Percentiles rank a stretch among this genome's conserved stretches.
These are phyloP conservation scores for Populus alba DNA, from an alignment of 345 rosid species.

Conservation along the genomic window DNA sequence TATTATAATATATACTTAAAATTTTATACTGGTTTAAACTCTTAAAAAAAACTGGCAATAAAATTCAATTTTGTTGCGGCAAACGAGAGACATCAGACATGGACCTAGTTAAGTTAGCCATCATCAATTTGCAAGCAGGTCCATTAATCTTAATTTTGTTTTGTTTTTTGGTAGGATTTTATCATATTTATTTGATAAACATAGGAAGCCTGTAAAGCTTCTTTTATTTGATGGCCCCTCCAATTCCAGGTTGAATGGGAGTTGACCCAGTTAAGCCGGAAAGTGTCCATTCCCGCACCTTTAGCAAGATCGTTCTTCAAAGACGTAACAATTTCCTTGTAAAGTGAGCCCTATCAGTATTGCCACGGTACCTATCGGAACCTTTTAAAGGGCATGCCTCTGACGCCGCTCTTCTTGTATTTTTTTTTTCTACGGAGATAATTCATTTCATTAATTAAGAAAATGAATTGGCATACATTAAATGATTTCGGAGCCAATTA, in stretches of 20 bases:
- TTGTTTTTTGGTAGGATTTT: neutral
- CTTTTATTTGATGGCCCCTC: neutral
- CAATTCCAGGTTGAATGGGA: neutral
- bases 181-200: neutral
- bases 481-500: too few relatives aligned
- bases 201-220: neutral
- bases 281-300: slow-evolving; percentile 1
- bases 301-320: neutral
- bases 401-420: too few relatives aligned
- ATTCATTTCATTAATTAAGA: too few relatives aligned
- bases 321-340: neutral
- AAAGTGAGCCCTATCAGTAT: neutral
- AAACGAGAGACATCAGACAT: neutral
- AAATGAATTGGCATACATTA: too few relatives aligned
- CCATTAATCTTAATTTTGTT: too few relatives aligned
- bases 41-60: too few relatives aligned
- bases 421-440: too few relatives aligned
- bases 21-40: too few relatives aligned
- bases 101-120: too few relatives aligned
- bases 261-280: neutral
- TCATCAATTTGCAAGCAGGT: too few relatives aligned
- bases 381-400: neutral
- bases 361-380: neutral
- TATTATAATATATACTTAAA: too few relatives aligned
- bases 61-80: too few relatives aligned